A percentile compares a stretch with the other conserved stretches of the same genome.
phyloP scores from a whole-genome alignment of 2,329 filamentous ascomycete genomes.

The Emmonsiellopsis sp. region DNA sequence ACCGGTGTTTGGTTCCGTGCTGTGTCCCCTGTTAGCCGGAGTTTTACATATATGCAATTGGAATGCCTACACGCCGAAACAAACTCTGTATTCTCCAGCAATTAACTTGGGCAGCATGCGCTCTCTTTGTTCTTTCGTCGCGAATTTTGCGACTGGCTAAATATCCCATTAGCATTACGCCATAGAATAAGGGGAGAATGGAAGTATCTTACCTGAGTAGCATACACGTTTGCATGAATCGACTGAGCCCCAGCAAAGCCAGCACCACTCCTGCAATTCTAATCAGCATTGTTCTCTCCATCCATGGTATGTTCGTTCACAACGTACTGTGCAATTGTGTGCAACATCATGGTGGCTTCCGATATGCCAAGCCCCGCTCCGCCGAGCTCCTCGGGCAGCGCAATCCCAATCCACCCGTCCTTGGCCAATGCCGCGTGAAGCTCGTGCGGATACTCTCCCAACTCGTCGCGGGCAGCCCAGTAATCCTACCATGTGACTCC shows the following conservation, averaged over 20 bases:
- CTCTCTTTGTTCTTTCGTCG: conserved; percentile 53
- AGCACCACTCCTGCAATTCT: conserved; percentile 47
- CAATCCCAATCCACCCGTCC: conserved; percentile 74
- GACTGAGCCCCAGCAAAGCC: conserved; percentile 61
- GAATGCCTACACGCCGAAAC: conserved; percentile 56
- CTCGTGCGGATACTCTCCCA: conserved; percentile 60
- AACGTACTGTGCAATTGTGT: conserved; percentile 60
- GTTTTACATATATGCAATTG: not conserved
- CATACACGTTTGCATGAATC: conserved; percentile 47
- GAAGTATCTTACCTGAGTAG: conserved; percentile 48
- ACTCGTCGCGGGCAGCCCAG: conserved; percentile 65
- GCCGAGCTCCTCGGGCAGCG: conserved; percentile 63
- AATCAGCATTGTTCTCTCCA: not conserved
- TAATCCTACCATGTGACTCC: conserved; percentile 42
- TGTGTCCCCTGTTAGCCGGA: conserved; percentile 6
- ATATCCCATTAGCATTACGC: not conserved
- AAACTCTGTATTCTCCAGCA: conserved; percentile 59
- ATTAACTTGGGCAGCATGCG: conserved; percentile 62
- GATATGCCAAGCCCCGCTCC: conserved; percentile 67
- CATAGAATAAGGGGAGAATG: not conserved
- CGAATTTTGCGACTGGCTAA: conserved; percentile 59
- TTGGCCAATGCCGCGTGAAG: conserved; percentile 66
- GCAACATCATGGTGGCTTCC: conserved; percentile 80
- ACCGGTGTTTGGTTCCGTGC: conserved; percentile 70
- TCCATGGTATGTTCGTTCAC: not conserved